Percentiles rank a stretch among this genome's conserved stretches.
Conservation (phyloP, 208 protist species). For the Acanthamoeba triangularis region DNA sequence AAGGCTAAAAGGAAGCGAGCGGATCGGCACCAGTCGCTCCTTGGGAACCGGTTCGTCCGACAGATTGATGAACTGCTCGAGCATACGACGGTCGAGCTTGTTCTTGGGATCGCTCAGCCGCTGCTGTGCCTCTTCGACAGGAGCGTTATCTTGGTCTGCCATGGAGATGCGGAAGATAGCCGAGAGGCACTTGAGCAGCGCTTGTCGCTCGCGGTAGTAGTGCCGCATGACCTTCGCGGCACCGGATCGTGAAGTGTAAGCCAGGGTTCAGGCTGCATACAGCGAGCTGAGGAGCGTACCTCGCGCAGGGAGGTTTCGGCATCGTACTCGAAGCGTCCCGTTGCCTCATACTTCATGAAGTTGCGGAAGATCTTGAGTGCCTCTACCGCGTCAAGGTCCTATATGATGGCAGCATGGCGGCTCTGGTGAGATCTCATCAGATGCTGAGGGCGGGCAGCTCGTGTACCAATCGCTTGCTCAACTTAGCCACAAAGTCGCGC, state of each 20-base stretch:
- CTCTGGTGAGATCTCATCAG: not conserved
- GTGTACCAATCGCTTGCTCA: not conserved
- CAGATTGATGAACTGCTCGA: not conserved
- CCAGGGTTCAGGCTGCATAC: too few species aligned
- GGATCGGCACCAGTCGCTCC: not conserved
- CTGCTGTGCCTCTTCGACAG: not conserved
- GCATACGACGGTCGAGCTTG: not conserved
- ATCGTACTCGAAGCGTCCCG: constrained; percentile 1
- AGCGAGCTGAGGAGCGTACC: not conserved
- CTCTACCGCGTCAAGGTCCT: constrained; percentile 23
- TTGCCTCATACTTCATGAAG: not conserved
- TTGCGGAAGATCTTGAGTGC: constrained; percentile 18
- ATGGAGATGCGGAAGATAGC: not conserved
- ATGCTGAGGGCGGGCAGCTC: too few species aligned
- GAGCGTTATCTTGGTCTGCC: not conserved
- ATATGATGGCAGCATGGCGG: not conserved
- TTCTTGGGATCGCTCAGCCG: not conserved
- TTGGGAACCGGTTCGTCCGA: not conserved
- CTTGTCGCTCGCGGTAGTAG: constrained; percentile 22
- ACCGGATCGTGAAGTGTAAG: not conserved
- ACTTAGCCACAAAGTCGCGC: not conserved
- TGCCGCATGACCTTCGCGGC: not conserved
- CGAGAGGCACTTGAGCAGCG: not conserved
- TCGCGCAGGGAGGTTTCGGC: not conserved
- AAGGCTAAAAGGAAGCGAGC: not conserved